Evolutionary conservation across 495 filamentous ascomycete species (phyloP), one percentile per base, ranked within the genome.

Genomic region (Annulohypoxylon nitens): DNA sequence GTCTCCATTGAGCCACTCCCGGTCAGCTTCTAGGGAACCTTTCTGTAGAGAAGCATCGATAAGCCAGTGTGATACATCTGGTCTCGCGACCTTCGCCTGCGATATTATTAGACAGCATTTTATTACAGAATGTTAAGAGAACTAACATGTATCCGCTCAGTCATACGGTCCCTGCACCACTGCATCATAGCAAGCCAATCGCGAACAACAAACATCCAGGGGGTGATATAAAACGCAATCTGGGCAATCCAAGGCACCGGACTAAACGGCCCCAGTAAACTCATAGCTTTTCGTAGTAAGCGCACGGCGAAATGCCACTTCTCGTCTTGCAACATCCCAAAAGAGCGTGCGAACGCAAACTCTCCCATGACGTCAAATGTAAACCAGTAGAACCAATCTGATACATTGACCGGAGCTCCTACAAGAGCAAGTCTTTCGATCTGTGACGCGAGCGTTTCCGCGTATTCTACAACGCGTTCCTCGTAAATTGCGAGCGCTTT

Each of bases 351-450:
- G 71, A 85, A 85, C 12, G 81, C 81, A 16, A 85, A 79, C 16
- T 84, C 81, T 20, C 82, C 80, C 73, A 86, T 81, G 0, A 83
- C 78, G 43, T 86, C 83, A 59, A 84, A 86, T 1, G 78, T 74
- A 34, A 80, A 81, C 72, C 76, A 83, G 34, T 76, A 74, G 43
- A 82, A 76, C 58, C 79, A 74, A 8, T 81, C 73, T 3, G 78
- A 77, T 0, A 78, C 70, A 12, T 76, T 67, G 20, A 82, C 20
- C 0, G 80, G 67, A 16, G 64, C 51, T 41, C 61, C 63, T 37
- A 57, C 5, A n/a, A 58, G 10, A 0, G 47, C 53, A 20, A 77
- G 61, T 25, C 73, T 64, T 10, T 71, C 62, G 25, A 82, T 73
- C 23, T 78, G 70, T 0, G 61, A 34, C 16, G 79, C 65, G 25